These are phyloP conservation scores for Pneumocystis oryctolagi DNA, from an alignment of 1,139 yeast species.

Conservation along the genomic window DNA sequence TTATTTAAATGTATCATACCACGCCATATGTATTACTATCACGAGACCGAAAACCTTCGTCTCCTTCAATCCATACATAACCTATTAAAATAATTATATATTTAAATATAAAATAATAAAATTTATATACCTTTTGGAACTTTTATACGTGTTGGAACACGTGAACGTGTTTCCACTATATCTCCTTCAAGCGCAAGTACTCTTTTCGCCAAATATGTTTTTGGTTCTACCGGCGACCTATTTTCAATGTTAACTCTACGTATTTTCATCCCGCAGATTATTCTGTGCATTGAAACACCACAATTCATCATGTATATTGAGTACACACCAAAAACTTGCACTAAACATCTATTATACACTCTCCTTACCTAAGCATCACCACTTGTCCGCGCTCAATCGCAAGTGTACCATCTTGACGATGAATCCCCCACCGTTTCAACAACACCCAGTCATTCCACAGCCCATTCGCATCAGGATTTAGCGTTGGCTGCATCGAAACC, in stretches of 20 bases:
- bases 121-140: conserved; percentile 10
- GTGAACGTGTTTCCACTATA: conserved; percentile 36
- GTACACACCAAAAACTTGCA: neutral
- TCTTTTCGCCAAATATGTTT: conserved; percentile 56
- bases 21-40: conserved; percentile 83
- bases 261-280: too few relatives aligned
- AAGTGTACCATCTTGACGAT: conserved; percentile 1
- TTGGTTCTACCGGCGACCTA: conserved; percentile 65
- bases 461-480: conserved; percentile 50
- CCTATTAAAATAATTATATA: conserved; percentile 50
- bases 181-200: conserved; percentile 66
- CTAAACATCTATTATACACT: neutral
- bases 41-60: conserved; percentile 59
- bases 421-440: conserved; percentile 21
- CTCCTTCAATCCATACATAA: conserved; percentile 93
- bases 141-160: conserved; percentile 4
- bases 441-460: conserved; percentile 49
- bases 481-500: conserved; percentile 74
- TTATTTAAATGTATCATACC: conserved; percentile 34
- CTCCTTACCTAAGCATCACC: conserved; percentile 36
- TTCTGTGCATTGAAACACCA: neutral
- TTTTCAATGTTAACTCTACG: too few relatives aligned
- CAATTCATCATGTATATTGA: neutral
- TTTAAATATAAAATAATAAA: conserved; percentile 44
- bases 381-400: conserved; percentile 42